Evolutionary conservation across 1,284 basidiomycete species (phyloP).

Genomic region (Ustilago curta): DNA sequence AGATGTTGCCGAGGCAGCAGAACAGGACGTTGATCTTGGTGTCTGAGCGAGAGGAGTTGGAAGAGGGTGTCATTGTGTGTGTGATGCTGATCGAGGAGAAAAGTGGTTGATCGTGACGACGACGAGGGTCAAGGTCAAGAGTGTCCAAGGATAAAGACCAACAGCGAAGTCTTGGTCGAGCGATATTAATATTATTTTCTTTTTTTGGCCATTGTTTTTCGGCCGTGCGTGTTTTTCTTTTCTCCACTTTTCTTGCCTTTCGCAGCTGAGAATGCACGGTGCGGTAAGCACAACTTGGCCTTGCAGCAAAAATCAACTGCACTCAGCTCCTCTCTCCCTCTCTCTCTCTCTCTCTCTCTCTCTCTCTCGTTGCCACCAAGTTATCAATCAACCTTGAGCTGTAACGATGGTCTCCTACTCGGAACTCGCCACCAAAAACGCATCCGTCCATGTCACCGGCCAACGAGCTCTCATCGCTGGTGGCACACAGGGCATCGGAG

Average conservation of each 20-base stretch:
- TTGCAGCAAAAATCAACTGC: not conserved
- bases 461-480: constrained; percentile 55
- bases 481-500: constrained; percentile 64
- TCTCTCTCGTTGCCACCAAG: not conserved
- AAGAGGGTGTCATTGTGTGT: constrained; percentile 8
- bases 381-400: not conserved
- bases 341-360: not conserved
- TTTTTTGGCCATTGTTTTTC: not conserved
- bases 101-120: not conserved
- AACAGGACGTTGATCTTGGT: constrained; percentile 60
- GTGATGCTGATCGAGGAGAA: not conserved
- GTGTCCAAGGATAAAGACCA: no score
- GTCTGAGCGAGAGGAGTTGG: not conserved
- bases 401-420: constrained; percentile 28
- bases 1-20: constrained; percentile 67
- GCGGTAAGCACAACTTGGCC: not conserved
- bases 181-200: no score
- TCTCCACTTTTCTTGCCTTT: no score
- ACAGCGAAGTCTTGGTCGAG: no score
- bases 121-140: not conserved
- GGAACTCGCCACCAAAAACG: constrained; percentile 40
- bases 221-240: not conserved
- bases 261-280: no score
- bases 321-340: not conserved
- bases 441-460: constrained; percentile 19